Conservation (phyloP, 2,329 filamentous ascomycete species). For the Paracoccidioides brasiliensis region DNA sequence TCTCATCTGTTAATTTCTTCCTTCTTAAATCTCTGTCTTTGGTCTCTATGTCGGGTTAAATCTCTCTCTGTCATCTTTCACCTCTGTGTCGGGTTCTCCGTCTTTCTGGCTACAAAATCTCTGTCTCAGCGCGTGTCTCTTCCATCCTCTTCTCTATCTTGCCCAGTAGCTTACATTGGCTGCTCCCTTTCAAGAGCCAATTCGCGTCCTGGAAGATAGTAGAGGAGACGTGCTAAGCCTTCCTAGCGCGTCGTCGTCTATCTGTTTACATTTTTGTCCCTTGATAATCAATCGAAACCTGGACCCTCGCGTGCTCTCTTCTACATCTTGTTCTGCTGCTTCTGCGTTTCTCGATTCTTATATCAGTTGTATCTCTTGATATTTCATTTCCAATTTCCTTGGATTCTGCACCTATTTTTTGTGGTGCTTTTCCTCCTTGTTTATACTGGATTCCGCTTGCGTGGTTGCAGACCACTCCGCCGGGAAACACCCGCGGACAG, state of each 20-base stretch:
- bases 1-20: constrained; percentile 10
- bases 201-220: no score
- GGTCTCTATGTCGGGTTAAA: no score
- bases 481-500: neutral
- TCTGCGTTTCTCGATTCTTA: neutral
- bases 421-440: neutral
- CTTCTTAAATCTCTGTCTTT: constrained; percentile 7
- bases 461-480: neutral
- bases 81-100: no score
- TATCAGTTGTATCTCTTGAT: neutral
- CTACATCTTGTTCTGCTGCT: neutral
- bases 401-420: neutral
- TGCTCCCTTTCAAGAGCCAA: no score
- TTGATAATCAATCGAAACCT: no score
- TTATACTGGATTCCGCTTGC: neutral
- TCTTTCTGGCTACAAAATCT: no score
- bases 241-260: neutral
- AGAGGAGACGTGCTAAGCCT: no score
- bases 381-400: neutral
- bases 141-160: no score
- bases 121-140: no score
- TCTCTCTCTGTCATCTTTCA: constrained; percentile 7
- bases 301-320: no score
- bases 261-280: neutral
- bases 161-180: no score